Percentiles rank a stretch among this genome's conserved stretches.
These are phyloP conservation scores for Tylopilus cervinicoccineus DNA, from an alignment of 768 basidiomycete species.

Conservation along the genomic window DNA sequence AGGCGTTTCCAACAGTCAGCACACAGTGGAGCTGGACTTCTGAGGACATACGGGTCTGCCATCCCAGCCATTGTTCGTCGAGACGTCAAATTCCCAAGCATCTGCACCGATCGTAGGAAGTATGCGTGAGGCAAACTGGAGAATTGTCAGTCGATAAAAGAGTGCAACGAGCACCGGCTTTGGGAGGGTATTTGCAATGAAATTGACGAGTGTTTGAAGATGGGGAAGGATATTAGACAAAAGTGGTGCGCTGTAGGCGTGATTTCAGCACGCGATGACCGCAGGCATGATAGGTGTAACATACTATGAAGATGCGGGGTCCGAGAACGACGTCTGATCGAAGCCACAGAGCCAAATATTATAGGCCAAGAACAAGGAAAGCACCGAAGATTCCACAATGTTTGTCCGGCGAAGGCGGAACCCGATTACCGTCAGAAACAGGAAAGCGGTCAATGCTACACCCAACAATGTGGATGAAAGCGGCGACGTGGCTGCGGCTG, in stretches of 20 bases:
- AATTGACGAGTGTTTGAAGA: constrained; percentile 73
- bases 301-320: constrained; percentile 75
- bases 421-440: constrained; percentile 90
- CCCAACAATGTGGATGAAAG: constrained; percentile 88
- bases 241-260: constrained; percentile 56
- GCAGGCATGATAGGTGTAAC: constrained; percentile 25
- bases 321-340: constrained; percentile 67
- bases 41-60: constrained; percentile 57
- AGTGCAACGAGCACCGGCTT: constrained; percentile 80
- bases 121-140: constrained; percentile 79
- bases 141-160: constrained; percentile 72
- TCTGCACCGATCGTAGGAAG: constrained; percentile 82
- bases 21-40: not conserved
- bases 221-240: constrained; percentile 78
- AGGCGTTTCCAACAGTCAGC: constrained; percentile 8
- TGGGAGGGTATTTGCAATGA: constrained; percentile 80
- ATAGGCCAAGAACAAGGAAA: constrained; percentile 86
- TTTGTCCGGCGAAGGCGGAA: constrained; percentile 87
- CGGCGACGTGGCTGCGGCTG: constrained; percentile 77
- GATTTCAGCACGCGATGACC: constrained; percentile 6
- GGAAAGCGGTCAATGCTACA: constrained; percentile 79
- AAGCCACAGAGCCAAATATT: constrained; percentile 89
- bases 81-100: constrained; percentile 68
- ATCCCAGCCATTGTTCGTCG: constrained; percentile 59
- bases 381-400: constrained; percentile 85